Evolutionary conservation across 805 yeast genomes (phyloP).

Genomic region (Starmerella powellii): DNA sequence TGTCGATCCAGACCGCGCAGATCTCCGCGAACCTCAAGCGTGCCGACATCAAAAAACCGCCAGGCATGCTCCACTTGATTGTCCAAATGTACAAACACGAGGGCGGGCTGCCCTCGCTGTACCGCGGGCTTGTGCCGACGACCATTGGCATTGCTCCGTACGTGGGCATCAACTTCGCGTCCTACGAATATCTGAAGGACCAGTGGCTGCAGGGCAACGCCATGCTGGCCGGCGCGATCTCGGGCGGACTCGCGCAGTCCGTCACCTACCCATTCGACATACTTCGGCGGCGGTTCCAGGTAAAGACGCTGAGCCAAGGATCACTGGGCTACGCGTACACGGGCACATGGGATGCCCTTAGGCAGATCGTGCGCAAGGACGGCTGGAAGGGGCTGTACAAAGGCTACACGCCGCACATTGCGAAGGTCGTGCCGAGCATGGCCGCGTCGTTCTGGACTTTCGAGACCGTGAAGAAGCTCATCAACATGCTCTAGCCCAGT

Average conservation of each 20-base stretch:
- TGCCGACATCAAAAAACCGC: conserved; percentile 37
- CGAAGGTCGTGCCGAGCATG: conserved; percentile 89
- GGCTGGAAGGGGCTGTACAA: conserved; percentile 70
- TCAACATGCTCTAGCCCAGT: conserved; percentile 1
- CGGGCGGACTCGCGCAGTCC: conserved; percentile 85
- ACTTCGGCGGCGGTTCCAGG: conserved; percentile 81
- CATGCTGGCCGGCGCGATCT: conserved; percentile 65
- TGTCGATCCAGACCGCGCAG: conserved; percentile 79
- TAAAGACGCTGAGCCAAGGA: conserved; percentile 52
- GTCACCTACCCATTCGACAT: conserved; percentile 85
- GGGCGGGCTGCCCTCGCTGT: conserved; percentile 70
- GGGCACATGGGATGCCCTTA: conserved; percentile 64
- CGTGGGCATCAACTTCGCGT: conserved; percentile 82
- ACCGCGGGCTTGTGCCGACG: conserved; percentile 83
- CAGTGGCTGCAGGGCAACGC: conserved; percentile 37
- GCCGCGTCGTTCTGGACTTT: conserved; percentile 90
- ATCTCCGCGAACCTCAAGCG: conserved; percentile 22
- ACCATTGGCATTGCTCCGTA: conserved; percentile 91
- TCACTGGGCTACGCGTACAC: conserved; percentile 72
- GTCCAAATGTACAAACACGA: conserved; percentile 53
- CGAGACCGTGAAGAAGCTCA: conserved; percentile 48
- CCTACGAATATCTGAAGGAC: conserved; percentile 70
- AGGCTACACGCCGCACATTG: conserved; percentile 54
- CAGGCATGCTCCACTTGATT: conserved; percentile 55
- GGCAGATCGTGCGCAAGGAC: conserved; percentile 56